These are phyloP conservation scores for Auxenochlorella pyrenoidosa DNA, from an alignment of 139 green algal species.

Conservation along the genomic window DNA sequence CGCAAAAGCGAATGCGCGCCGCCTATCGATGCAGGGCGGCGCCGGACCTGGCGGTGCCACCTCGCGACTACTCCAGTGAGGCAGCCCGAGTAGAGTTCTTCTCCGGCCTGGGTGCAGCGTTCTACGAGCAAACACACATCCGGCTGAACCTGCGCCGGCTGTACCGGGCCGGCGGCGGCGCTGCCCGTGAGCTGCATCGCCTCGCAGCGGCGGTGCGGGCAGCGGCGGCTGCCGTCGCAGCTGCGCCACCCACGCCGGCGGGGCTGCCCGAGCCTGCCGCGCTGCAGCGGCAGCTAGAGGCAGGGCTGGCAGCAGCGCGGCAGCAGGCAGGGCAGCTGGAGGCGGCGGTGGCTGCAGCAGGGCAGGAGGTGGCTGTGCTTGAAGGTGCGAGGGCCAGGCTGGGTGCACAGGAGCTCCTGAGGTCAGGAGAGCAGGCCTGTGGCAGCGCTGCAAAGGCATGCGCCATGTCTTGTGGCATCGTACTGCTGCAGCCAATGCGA, in stretches of 20 bases:
- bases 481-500: neutral
- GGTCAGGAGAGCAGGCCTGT: too few species aligned
- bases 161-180: conserved; percentile 80
- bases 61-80: conserved; percentile 79
- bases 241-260: neutral
- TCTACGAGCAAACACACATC: conserved; percentile 78
- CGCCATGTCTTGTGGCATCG: neutral
- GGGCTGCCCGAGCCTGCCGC: neutral
- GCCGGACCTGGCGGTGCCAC: neutral
- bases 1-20: neutral
- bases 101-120: conserved; percentile 60
- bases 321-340: conserved; percentile 13
- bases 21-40: neutral
- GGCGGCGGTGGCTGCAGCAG: conserved; percentile 1
- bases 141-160: conserved; percentile 89
- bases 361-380: conserved; percentile 25
- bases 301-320: conserved; percentile 33
- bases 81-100: conserved; percentile 81
- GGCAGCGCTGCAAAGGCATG: too few species aligned
- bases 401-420: too few species aligned
- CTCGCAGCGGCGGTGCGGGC: conserved; percentile 54
- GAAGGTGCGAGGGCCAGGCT: neutral
- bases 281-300: neutral
- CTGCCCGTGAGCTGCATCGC: conserved; percentile 85
- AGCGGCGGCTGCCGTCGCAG: neutral